Base-by-base conservation (phyloP, 2,329 filamentous ascomycete species). In the Sphaerulina vaccinii region DNA sequence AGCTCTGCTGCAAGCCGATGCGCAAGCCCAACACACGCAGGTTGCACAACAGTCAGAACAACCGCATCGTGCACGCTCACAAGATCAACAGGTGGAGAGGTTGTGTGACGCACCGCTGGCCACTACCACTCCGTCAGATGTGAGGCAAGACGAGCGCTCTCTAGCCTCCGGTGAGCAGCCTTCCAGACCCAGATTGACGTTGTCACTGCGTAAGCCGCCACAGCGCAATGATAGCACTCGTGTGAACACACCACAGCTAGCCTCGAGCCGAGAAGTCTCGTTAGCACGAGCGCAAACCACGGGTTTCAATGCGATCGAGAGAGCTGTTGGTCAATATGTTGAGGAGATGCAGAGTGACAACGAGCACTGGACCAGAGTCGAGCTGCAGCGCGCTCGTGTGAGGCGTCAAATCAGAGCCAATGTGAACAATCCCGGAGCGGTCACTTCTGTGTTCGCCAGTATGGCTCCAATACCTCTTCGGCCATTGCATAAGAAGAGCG, bases 271-370 rank as follows among this genome's bases (percentile, higher is more conserved):
- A 11, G 16, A 9, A n/a, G 5, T 11, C 5, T 16, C 7, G 19
- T 11, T 6, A 15, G 16, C 36, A 18, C 7, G 3, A 11, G 36
- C 36, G 18, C 15, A 9, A 15, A 6, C 2, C 11, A 18, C 16
- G 18, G 16, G 15, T 16, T 11, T 19, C 5, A n/a, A 54, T 16
- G 54, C 56, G 9, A 54, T 66, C 1, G 63, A 65, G 48, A 52
- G 43, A 16, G 51, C 60, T 1, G 52, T 65, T 4, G 58, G 60
- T 3, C 58, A 59, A 29, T 57, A 59, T 27, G 24, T 64, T n/a
- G 56, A 64, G 36, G 62, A 67, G 49, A 41, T 62, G 23, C 57
- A 58, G 5, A 51, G 44, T 9, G 65, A 67, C 42, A 65, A 62
- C 18, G 64, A 65, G 33, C 57, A 65, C 45, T 64, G 57, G 59